Percentiles rank a stretch among this genome's conserved stretches.
These are phyloP conservation scores for Alternaria angustiovoidea DNA, from an alignment of 2,329 filamentous ascomycete genomes.

Conservation along the genomic window DNA sequence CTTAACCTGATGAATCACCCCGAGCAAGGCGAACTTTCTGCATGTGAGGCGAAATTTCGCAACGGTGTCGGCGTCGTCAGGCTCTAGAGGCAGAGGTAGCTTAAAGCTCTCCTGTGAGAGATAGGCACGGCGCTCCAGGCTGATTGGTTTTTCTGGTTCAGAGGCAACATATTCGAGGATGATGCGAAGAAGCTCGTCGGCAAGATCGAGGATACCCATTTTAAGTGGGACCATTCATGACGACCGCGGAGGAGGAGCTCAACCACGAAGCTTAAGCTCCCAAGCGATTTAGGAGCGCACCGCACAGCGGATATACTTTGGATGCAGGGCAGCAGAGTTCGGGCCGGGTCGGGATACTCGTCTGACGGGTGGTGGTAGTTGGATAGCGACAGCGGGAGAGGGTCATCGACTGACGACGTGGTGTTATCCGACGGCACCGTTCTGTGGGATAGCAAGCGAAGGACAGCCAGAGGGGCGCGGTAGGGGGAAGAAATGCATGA, in stretches of 20 bases:
- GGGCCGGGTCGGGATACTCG: conserved; percentile 35
- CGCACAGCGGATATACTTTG: conserved; percentile 32
- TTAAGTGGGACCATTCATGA: conserved; percentile 40
- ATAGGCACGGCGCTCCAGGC: conserved; percentile 59
- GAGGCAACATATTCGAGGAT: conserved; percentile 62
- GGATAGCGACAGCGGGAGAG: conserved; percentile 30
- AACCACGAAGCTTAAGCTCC: conserved; percentile 11
- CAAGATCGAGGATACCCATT: conserved; percentile 53
- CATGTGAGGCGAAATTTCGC: conserved; percentile 57
- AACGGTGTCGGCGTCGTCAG: conserved; percentile 55
- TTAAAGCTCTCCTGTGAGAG: conserved; percentile 63
- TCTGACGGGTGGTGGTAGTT: conserved; percentile 35
- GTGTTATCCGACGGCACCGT: conserved; percentile 35
- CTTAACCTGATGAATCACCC: conserved; percentile 52
- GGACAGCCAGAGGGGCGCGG: conserved; percentile 42
- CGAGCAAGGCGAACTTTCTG: conserved; percentile 47
- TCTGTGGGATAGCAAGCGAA: conserved; percentile 29
- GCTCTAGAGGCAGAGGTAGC: conserved; percentile 52
- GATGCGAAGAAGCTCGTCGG: conserved; percentile 60
- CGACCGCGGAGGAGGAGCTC: conserved; percentile 22
- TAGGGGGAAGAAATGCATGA: conserved; percentile 44
- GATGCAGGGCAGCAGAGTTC: conserved; percentile 23
- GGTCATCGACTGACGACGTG: conserved; percentile 36
- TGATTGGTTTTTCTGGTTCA: conserved; percentile 61
- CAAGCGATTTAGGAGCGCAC: conserved; percentile 21